Evolutionary conservation across 2,329 filamentous ascomycete species (phyloP), one percentile per base, ranked within the genome.

Genomic region (Chalaropsis ovoidea): DNA sequence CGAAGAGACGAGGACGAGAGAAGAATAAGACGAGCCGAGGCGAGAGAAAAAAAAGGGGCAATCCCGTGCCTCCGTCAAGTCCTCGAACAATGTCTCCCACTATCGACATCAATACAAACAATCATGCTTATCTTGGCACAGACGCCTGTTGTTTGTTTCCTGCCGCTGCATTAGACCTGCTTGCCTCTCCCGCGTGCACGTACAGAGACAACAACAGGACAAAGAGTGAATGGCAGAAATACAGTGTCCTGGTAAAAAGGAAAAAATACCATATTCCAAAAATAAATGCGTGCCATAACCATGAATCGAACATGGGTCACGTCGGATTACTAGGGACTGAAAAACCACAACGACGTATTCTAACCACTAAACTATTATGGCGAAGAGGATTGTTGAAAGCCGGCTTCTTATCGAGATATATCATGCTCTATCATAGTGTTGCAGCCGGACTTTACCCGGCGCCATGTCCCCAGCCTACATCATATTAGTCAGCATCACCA

Each of bases 281-380:
- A 42, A 42, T 3, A n/a, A n/a, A n/a, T n/a, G 10, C 19, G 47
- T 52, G 47, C 47, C 47, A 52, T 52, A 52, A 52, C 47, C 47
- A 52, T 52, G 47, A 52, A 54, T 54, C 49, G 49, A 54, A 54
- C 49, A 54, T 54, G 49, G 49, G 49, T 54, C 49, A 54, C 49
- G 49, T 54, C 49, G 49, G 49, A 54, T 24, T 1, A 54, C 13
- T 11, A 8, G 19, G n/a, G 8, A 15, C 19, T 13, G 3, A 13
- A 2, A 10, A 15, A 27, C 49, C 49, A 54, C 49, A 54, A 54
- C 49, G 49, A 54, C 49, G 49, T 54, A 54, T 54, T 54, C 49
- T 54, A 54, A 54, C 49, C 49, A 54, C 49, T 54, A 54, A 54
- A 54, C 49, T 54, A 54, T 54, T 54, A 54, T 54, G 49, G 49